Percentiles rank a stretch among this genome's conserved stretches.
Conservation (phyloP, 805 yeast species). For the Nakazawaea ishiwadae region DNA sequence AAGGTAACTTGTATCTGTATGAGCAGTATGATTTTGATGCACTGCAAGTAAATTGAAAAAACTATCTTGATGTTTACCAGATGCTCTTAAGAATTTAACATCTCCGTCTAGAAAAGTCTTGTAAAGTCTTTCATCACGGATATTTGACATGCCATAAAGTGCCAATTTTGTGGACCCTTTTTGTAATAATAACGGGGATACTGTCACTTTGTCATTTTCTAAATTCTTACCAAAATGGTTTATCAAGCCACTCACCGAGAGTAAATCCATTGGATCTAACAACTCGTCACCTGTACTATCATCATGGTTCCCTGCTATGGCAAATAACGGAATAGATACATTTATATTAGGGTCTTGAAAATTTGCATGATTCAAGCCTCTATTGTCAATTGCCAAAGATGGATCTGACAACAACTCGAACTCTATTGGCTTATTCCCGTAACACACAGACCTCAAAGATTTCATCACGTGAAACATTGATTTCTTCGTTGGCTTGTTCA, state of each 20-base stretch:
- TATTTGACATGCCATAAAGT: constrained; percentile 82
- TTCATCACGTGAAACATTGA: constrained; percentile 80
- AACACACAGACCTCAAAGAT: constrained; percentile 62
- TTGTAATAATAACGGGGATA: constrained; percentile 73
- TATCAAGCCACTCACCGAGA: constrained; percentile 75
- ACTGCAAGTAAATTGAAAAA: constrained; percentile 87
- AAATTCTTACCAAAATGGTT: constrained; percentile 86
- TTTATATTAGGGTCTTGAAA: constrained; percentile 90
- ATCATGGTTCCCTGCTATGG: constrained; percentile 94
- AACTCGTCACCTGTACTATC: constrained; percentile 88
- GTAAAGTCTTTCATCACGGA: constrained; percentile 83
- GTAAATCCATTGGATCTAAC: constrained; percentile 79
- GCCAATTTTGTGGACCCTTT: constrained; percentile 84
- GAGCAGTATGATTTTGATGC: constrained; percentile 87
- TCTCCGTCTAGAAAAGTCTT: constrained; percentile 77
- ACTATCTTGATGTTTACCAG: constrained; percentile 32
- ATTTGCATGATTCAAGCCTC: constrained; percentile 65
- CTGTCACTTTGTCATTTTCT: constrained; percentile 67
- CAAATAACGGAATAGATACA: constrained; percentile 85
- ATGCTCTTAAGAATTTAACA: constrained; percentile 74
- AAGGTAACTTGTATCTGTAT: constrained; percentile 73
- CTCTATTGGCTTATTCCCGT: constrained; percentile 86
- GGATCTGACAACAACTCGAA: constrained; percentile 82
- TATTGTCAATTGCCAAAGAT: constrained; percentile 48
- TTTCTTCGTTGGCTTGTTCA: constrained; percentile 84